Evolutionary conservation across 257 asterid genomes (phyloP), one percentile per base, ranked within the genome.

Genomic region (Nyctanthes arbortristis): DNA sequence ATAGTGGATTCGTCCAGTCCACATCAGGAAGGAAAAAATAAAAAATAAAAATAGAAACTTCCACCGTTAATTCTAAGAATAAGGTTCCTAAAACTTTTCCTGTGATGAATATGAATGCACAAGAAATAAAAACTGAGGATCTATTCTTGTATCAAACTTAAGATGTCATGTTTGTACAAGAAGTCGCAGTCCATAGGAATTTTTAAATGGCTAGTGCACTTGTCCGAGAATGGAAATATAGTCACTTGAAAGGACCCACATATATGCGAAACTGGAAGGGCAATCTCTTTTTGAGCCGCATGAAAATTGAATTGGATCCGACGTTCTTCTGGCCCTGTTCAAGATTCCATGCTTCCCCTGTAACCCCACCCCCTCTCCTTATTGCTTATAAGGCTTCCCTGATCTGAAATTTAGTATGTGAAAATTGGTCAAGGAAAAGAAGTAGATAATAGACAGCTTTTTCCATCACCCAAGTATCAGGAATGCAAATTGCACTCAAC

Each of bases 271-370:
- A 81, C 71, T 74, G 81, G 76, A 81, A 83, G 86, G 87, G 73
- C 82, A 75, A 68, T 80, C 77, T 83, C 80, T 74, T 83, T 74
- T 82, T 40, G 63, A 62, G 74, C 74, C 82, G 69, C 67, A 59
- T 67, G 80, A 77, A 80, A 88, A 89, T 80, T 79, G 86, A 77
- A 79, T 79, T 75, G 92, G 76, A 79, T 80, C 85, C 77, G 75
- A 77, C 79, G 76, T 73, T 84, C 86, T 65, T 65, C 74, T 74
- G 78, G 77, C 79, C 84, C 86, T 77, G 76, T 75, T 55, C 83
- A 81, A 84, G 96, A 90, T 90, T 92, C 95, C 83, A 80, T 87
- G 79, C 90, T 81, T 87, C 87, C 70, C 82, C 74, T 80, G 84
- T 78, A 74, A 76, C 80, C 59, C 30, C 22, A 14, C 59, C 11